These are phyloP conservation scores for Ilyonectria sp. DNA, from an alignment of 2,329 filamentous ascomycete genomes.

Conservation along the genomic window DNA sequence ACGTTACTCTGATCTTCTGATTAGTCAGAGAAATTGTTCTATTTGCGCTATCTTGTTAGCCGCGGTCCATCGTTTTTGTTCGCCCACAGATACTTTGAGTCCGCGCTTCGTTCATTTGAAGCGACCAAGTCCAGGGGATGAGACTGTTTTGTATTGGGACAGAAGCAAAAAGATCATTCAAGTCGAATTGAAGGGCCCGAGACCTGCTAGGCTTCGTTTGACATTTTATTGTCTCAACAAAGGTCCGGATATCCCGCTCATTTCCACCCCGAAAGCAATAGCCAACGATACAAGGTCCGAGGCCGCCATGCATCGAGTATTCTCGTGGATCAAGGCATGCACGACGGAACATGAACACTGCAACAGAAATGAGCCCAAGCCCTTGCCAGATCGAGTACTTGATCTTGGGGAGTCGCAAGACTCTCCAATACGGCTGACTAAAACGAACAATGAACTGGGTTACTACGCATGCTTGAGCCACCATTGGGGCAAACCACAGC, in stretches of 20 bases:
- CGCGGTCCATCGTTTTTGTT: conserved; percentile 13
- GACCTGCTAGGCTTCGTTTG: conserved; percentile 12
- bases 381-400: conserved; percentile 28
- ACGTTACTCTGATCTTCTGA: background rate
- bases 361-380: conserved; percentile 21
- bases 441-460: conserved; percentile 18
- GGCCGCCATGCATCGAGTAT: conserved; percentile 25
- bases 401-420: conserved; percentile 15
- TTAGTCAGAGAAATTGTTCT: background rate
- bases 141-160: conserved; percentile 26
- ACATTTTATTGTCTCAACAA: conserved; percentile 24
- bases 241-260: conserved; percentile 6
- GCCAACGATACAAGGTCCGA: conserved; percentile 31
- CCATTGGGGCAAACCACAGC: conserved; percentile 23
- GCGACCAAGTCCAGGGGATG: background rate
- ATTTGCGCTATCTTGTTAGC: conserved; percentile 23
- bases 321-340: conserved; percentile 24
- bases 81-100: conserved; percentile 6
- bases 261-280: conserved; percentile 24
- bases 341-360: conserved; percentile 29
- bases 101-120: conserved; percentile 16
- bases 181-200: background rate
- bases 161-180: background rate
- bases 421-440: conserved; percentile 10
- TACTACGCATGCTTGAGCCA: conserved; percentile 31